Conservation (phyloP, 768 basidiomycete species). For the Lentinula guzmanii region DNA sequence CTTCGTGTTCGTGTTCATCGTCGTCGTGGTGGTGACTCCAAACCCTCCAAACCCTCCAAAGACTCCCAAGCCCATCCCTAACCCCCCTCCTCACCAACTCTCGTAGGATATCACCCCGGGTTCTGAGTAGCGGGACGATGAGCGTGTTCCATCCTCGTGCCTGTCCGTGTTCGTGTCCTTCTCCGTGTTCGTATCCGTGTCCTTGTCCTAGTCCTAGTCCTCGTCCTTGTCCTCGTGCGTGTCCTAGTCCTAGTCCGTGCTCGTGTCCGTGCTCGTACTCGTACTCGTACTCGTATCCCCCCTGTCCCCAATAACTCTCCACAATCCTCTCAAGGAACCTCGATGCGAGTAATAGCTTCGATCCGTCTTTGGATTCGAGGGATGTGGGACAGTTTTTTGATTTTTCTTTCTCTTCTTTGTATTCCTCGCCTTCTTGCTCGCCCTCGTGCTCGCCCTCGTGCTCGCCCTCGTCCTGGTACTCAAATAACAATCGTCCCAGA, state of each 20-base stretch:
- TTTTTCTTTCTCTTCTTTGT: no score
- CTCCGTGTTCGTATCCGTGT: background rate
- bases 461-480: no score
- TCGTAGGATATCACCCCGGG: slow-evolving; percentile 13
- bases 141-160: background rate
- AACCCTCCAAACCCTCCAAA: background rate
- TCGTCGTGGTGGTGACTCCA: background rate
- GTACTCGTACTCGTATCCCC: no score
- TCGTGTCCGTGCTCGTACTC: no score
- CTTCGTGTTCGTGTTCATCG: no score
- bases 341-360: slow-evolving; percentile 84
- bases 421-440: no score
- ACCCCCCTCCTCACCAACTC: background rate
- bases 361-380: slow-evolving; percentile 33
- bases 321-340: slow-evolving; percentile 36
- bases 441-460: no score
- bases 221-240: no score
- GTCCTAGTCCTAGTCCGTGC: no score
- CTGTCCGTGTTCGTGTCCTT: background rate
- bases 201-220: background rate
- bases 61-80: background rate
- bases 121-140: slow-evolving; percentile 72
- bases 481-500: no score
- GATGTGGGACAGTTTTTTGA: no score
- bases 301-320: background rate